Base-by-base conservation (phyloP, 2,329 filamentous ascomycete species). In the Cercospora sp. region DNA sequence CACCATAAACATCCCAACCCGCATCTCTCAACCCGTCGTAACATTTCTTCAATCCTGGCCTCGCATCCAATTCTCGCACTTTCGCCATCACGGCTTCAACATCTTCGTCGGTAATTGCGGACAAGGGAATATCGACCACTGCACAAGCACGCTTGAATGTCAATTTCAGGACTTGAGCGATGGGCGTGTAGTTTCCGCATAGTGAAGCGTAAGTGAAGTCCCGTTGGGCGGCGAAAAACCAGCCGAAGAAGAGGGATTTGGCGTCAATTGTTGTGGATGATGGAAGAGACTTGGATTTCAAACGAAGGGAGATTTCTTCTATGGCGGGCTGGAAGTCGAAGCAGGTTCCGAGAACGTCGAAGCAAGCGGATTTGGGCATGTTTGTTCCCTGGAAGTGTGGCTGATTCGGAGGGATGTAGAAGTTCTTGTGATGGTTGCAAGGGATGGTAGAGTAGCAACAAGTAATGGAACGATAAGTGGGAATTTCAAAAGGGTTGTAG, bases 281-380 rank as follows among this genome's bases (percentile, higher is more conserved):
- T 10, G 66, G 37, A n/a, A 61, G 24, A 30, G 75, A 70, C 49
- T 71, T 68, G 37, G 66, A 32, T 26, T 69, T 71, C 9, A 77
- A 69, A 45, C 73, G 74, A 10, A 64, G 16, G 21, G 65, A 13
- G 65, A 77, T 76, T 28, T 59, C 43, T 21, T 65, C 32, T 37
- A 76, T 74, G 66, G 75, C 74, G 45, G 57, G 28, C n/a, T 71
- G 37, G 71, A 77, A 76, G 70, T 66, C 67, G 71, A 77, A 77
- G 68, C 75, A 77, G 28, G 75, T 77, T 51, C 75, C 75, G 43
- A 77, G 72, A 40, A 77, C 74, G 66, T 77, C 75, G 71, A 77
- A 77, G 69, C 71, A 72, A 24, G 69, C 71, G 30, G 74, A 76
- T 70, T 75, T 74, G 16, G 66, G 61, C 69, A 72, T 72, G 8